A percentile compares a stretch with the other conserved stretches of the same genome.
Evolutionary conservation across 1,284 basidiomycete genomes (phyloP).

Genomic region (Cerioporus squamosus): DNA sequence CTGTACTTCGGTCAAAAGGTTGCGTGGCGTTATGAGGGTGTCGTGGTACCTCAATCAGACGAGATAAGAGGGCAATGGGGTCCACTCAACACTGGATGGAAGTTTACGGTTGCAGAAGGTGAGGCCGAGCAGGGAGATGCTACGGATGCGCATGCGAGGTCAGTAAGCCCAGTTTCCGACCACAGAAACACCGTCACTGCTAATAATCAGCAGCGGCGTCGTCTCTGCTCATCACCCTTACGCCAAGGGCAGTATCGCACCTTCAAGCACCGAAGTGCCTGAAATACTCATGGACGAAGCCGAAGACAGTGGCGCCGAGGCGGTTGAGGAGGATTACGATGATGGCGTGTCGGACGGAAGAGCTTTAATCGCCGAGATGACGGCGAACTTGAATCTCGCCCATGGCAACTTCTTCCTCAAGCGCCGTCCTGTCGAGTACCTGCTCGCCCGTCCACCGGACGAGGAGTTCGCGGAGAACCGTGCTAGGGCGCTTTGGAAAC

Average conservation of each 20-base stretch:
- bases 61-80: background rate
- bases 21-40: background rate
- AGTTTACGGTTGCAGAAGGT: too few species aligned
- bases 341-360: background rate
- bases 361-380: background rate
- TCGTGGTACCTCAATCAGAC: background rate
- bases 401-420: background rate
- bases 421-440: conserved; percentile 1
- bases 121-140: too few species aligned
- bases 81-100: background rate
- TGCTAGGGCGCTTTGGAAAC: background rate
- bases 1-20: background rate
- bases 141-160: too few species aligned
- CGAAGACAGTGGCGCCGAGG: background rate
- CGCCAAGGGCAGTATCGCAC: background rate
- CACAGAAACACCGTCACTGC: too few species aligned
- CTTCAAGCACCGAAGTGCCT: background rate
- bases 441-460: background rate
- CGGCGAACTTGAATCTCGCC: background rate
- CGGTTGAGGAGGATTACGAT: background rate
- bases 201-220: too few species aligned
- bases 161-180: too few species aligned
- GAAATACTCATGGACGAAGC: background rate
- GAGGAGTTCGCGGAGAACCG: conserved; percentile 1
- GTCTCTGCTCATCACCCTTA: background rate